These are phyloP conservation scores for Lachancea thermotolerans DNA, from an alignment of 805 yeast species.

Conservation along the genomic window DNA sequence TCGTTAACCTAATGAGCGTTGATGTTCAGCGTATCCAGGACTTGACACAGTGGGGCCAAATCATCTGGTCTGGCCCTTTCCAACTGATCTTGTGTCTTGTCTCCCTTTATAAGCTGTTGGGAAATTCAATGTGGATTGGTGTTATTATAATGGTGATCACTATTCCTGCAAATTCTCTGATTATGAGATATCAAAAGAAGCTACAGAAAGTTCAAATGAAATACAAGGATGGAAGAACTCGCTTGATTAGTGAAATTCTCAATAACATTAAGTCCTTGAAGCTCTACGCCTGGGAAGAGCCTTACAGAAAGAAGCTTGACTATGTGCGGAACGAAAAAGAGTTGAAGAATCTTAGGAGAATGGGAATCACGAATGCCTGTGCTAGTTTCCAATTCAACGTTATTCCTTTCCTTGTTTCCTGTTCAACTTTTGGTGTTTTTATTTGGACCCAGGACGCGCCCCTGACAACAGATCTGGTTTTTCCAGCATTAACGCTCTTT, in stretches of 20 bases:
- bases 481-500: slow-evolving; percentile 84
- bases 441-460: slow-evolving; percentile 54
- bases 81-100: slow-evolving; percentile 71
- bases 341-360: slow-evolving; percentile 62
- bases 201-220: slow-evolving; percentile 84
- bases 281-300: slow-evolving; percentile 92
- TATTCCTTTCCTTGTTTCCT: slow-evolving; percentile 85
- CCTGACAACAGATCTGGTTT: slow-evolving; percentile 82
- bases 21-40: slow-evolving; percentile 88
- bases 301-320: slow-evolving; percentile 66
- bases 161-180: slow-evolving; percentile 69
- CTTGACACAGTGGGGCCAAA: slow-evolving; percentile 66
- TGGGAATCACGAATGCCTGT: slow-evolving; percentile 66
- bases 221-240: slow-evolving; percentile 85
- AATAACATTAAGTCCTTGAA: slow-evolving; percentile 89
- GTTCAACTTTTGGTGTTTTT: slow-evolving; percentile 81
- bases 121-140: slow-evolving; percentile 96
- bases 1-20: slow-evolving; percentile 90
- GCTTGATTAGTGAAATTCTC: slow-evolving; percentile 79
- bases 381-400: slow-evolving; percentile 72
- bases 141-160: slow-evolving; percentile 68
- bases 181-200: slow-evolving; percentile 61
- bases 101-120: slow-evolving; percentile 66
- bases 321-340: slow-evolving; percentile 86
- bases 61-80: slow-evolving; percentile 91